Base-by-base conservation (phyloP, 306 rosid genomes). In the Betula pendula region DNA sequence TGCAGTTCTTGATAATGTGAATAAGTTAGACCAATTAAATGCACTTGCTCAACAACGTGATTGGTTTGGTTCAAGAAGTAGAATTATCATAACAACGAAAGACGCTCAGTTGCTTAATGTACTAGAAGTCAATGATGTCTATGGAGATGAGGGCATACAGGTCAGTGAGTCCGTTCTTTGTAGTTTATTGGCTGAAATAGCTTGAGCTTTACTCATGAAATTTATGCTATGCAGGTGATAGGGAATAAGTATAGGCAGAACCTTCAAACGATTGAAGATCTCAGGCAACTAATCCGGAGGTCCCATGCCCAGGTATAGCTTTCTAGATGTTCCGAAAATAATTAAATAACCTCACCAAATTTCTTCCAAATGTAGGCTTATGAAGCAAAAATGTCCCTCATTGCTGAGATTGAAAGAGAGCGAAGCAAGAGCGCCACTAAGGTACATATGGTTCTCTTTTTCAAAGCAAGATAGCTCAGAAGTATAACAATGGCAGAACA, bases 41-140 rank as follows among this genome's bases (percentile, higher is more conserved):
- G 72, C 77, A 33, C 29, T 78, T 8, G 16, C 47, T 22, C 40
- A 77, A 50, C 27, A 2, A 0, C 42, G 77, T 2, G 22, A 20
- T 3, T 71, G 43, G 68, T 77, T 77, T 59, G 81, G 81, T 29
- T 8, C 20, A 15, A 70, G 76, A 70, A 78, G 76, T 60, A 71
- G 71, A 40, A 71, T 78, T 55, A 71, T 78, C 66, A 60, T 78
- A 47, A 78, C 81, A 2, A 58, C 66, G 5, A 78, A 29, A 24
- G 17, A 60, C 3, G 40, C 47, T 3, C 27, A 17, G 0, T 52
- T 60, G 63, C 71, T 78, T 2, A 63, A 78, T 29, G 2, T 20
- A 7, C 17, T 60, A 14, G 72, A 60, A 33, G 81, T 59, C 2
- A 77, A 71, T 60, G 29, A 77, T 77, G 70, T 69, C 12, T 69